These are phyloP conservation scores for Acacia melanoxylon DNA, from an alignment of 306 rosid genomes.

Conservation along the genomic window DNA sequence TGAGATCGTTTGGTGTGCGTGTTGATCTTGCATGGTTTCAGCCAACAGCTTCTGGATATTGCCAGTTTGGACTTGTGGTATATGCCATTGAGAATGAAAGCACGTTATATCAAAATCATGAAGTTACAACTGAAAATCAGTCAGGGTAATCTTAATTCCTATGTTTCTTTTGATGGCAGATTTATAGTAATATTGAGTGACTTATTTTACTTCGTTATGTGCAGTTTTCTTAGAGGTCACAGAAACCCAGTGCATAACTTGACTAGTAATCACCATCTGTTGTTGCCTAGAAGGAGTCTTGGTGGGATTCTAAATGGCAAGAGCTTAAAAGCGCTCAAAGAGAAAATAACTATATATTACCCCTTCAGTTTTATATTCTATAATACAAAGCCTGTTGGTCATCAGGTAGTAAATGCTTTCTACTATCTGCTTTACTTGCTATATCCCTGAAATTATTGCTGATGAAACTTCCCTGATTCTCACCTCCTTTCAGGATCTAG, in stretches of 20 bases:
- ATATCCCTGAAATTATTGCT: constrained; percentile 18
- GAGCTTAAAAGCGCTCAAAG: constrained; percentile 70
- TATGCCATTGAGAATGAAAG: constrained; percentile 52
- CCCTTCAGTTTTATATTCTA: constrained; percentile 63
- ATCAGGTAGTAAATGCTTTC: constrained; percentile 67
- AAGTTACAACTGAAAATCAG: constrained; percentile 51
- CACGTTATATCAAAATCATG: constrained; percentile 41
- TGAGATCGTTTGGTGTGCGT: constrained; percentile 53
- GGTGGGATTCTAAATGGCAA: constrained; percentile 65
- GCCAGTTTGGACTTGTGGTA: constrained; percentile 75
- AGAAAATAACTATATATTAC: constrained; percentile 57
- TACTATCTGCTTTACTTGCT: constrained; percentile 10
- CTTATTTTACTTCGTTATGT: constrained; percentile 29
- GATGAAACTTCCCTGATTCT: constrained; percentile 23
- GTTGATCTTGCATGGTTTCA: constrained; percentile 92
- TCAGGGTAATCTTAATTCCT: constrained; percentile 51
- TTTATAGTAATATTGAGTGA: constrained; percentile 21
- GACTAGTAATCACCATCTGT: constrained; percentile 49
- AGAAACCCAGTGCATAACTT: constrained; percentile 38
- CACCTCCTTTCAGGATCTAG: constrained; percentile 73
- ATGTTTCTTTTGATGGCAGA: constrained; percentile 25
- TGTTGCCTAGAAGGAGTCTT: constrained; percentile 55
- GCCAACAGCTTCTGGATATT: constrained; percentile 90
- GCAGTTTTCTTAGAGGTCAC: constrained; percentile 43
- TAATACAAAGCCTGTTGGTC: constrained; percentile 83